Conservation (phyloP, 2,329 filamentous ascomycete genomes). For the Fusarium nanum region DNA sequence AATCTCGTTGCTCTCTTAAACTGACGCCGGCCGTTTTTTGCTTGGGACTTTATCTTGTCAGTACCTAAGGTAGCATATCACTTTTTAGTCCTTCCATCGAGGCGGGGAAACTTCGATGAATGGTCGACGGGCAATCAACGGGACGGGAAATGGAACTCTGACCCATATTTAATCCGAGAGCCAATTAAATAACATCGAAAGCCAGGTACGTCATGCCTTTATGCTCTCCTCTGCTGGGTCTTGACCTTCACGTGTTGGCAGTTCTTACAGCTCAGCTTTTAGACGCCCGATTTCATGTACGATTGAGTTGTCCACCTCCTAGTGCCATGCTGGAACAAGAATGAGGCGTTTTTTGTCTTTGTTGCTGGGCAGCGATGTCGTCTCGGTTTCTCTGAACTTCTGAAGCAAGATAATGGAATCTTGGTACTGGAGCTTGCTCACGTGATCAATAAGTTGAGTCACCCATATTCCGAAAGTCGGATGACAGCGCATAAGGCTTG, state of each 20-base stretch:
- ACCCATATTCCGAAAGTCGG: neutral
- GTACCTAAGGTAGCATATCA: conserved; percentile 10
- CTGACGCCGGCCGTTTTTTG: conserved; percentile 9
- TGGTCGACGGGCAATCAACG: neutral
- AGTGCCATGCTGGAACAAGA: neutral
- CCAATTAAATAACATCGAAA: conserved; percentile 35
- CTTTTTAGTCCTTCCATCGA: conserved; percentile 19
- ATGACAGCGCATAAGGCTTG: neutral
- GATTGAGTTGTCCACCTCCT: conserved; percentile 13
- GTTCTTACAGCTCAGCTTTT: neutral
- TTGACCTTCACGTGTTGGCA: conserved; percentile 16
- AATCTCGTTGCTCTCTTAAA: conserved; percentile 11
- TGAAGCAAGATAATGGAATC: neutral
- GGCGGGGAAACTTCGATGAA: conserved; percentile 30
- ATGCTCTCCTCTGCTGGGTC: neutral
- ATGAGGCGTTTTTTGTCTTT: conserved; percentile 1
- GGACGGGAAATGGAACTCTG: conserved; percentile 13
- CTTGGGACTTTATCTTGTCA: conserved; percentile 4
- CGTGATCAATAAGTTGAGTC: conserved; percentile 7
- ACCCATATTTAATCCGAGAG: conserved; percentile 34
- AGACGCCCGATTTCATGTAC: conserved; percentile 24
- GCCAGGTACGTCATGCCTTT: conserved; percentile 28
- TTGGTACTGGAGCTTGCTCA: neutral
- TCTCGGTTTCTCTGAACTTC: neutral
- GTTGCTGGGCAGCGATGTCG: conserved; percentile 11